phyloP scores from a whole-genome alignment of 2,329 filamentous ascomycete species.

The Botrytis pseudocinerea region DNA sequence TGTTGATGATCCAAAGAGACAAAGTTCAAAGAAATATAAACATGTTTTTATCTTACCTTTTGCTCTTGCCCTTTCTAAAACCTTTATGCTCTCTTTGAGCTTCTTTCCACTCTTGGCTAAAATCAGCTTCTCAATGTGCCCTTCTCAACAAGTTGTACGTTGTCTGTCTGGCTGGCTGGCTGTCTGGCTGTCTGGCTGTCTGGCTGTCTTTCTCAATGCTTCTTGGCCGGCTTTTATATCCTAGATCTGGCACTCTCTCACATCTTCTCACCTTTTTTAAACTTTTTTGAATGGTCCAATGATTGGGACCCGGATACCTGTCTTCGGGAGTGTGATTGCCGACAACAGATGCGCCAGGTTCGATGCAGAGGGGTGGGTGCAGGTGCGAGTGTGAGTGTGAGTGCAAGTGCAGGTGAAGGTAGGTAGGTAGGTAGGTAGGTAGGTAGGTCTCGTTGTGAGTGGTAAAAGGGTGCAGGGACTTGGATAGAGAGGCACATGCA shows the following conservation, averaged over 20 bases:
- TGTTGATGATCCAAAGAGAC: not conserved
- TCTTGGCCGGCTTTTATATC: slow-evolving; percentile 3
- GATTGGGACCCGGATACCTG: slow-evolving; percentile 10
- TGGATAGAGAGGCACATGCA: slow-evolving; percentile 9
- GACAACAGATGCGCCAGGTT: slow-evolving; percentile 15
- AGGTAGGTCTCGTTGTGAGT: not conserved
- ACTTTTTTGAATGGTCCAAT: not conserved
- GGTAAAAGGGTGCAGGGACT: slow-evolving; percentile 1
- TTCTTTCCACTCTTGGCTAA: not conserved
- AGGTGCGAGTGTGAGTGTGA: not conserved
- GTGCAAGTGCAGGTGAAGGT: not conserved
- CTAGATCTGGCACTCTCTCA: not conserved
- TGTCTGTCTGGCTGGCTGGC: not conserved
- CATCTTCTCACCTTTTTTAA: not conserved
- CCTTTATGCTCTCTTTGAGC: slow-evolving; percentile 11
- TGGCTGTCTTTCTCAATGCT: not conserved
- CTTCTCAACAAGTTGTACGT: not conserved
- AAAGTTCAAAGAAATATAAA: slow-evolving; percentile 8
- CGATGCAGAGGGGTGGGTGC: not conserved
- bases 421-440: not conserved
- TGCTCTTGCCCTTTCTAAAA: not conserved
- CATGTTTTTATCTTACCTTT: slow-evolving; percentile 3
- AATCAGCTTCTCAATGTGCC: not conserved
- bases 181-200: not conserved
- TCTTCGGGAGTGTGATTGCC: not conserved